Percentiles rank a stretch among this genome's conserved stretches.
Conservation (phyloP, 495 filamentous ascomycete species). For the Penicillium atrosanguineum region DNA sequence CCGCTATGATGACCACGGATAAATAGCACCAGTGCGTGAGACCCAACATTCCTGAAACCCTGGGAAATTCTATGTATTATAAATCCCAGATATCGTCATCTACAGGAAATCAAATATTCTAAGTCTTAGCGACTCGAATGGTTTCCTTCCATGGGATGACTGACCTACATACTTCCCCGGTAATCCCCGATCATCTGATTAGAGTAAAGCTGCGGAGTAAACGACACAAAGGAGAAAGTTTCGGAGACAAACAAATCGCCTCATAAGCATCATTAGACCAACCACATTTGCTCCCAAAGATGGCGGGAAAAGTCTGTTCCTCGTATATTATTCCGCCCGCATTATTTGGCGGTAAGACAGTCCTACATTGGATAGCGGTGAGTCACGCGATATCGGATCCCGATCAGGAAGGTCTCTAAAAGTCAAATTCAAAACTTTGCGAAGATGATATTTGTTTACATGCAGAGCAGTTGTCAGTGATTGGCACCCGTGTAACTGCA, state of each 20-base stretch:
- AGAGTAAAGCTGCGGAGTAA: no score
- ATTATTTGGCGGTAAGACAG: not conserved
- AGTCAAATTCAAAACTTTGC: slow-evolving; percentile 7
- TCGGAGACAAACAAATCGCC: not conserved
- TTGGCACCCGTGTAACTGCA: not conserved
- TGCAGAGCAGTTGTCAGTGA: not conserved
- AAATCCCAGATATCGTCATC: no score
- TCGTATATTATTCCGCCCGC: not conserved
- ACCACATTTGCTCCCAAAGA: not conserved
- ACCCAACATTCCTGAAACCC: no score
- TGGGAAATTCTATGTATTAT: no score
- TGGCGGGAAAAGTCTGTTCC: not conserved
- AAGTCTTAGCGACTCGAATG: no score
- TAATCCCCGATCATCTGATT: no score
- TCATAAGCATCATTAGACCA: not conserved
- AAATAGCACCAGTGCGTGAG: no score
- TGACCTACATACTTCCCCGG: no score
- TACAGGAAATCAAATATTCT: no score
- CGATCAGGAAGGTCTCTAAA: slow-evolving; percentile 18
- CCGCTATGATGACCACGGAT: no score
- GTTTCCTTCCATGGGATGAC: no score
- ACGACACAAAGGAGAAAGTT: no score
- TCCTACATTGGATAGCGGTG: slow-evolving; percentile 6
- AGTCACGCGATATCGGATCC: slow-evolving; percentile 19
- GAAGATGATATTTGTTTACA: not conserved